Conservation (phyloP, 1,139 yeast genomes). For the Pichia sp. region DNA sequence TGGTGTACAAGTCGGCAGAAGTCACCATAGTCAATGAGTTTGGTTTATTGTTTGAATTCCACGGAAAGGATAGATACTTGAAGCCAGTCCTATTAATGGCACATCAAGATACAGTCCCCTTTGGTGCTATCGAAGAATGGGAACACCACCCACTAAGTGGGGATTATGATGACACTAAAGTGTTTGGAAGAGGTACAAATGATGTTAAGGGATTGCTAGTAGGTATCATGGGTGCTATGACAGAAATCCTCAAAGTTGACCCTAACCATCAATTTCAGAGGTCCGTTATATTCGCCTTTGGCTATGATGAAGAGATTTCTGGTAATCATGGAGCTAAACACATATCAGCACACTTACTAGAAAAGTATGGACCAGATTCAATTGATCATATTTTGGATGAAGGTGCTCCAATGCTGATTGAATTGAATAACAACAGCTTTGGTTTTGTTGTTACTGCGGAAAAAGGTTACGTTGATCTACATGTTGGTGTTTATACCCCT, state of each 20-base stretch:
- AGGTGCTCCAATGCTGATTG: constrained; percentile 31
- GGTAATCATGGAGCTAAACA: constrained; percentile 49
- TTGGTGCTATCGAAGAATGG: constrained; percentile 51
- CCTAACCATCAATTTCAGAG: constrained; percentile 42
- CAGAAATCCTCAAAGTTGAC: constrained; percentile 36
- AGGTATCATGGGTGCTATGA: constrained; percentile 54
- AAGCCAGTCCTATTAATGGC: constrained; percentile 68
- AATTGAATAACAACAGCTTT: constrained; percentile 21
- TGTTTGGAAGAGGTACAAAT: constrained; percentile 61
- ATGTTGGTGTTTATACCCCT: constrained; percentile 42
- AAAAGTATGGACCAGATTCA: constrained; percentile 46
- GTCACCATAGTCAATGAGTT: constrained; percentile 38
- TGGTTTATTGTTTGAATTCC: constrained; percentile 28
- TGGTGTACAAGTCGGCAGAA: constrained; percentile 32
- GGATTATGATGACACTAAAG: constrained; percentile 32
- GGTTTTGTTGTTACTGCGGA: constrained; percentile 60
- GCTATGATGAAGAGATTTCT: constrained; percentile 67
- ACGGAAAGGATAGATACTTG: constrained; percentile 43
- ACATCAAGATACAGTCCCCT: constrained; percentile 83
- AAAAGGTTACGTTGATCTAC: constrained; percentile 53
- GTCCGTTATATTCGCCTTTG: constrained; percentile 52
- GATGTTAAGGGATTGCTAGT: constrained; percentile 58
- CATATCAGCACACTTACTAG: constrained; percentile 36
- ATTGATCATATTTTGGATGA: constrained; percentile 59
- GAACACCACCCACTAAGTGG: constrained; percentile 64